These are phyloP conservation scores for Stereum hirsutum DNA, from an alignment of 1,284 basidiomycete genomes.

Conservation along the genomic window DNA sequence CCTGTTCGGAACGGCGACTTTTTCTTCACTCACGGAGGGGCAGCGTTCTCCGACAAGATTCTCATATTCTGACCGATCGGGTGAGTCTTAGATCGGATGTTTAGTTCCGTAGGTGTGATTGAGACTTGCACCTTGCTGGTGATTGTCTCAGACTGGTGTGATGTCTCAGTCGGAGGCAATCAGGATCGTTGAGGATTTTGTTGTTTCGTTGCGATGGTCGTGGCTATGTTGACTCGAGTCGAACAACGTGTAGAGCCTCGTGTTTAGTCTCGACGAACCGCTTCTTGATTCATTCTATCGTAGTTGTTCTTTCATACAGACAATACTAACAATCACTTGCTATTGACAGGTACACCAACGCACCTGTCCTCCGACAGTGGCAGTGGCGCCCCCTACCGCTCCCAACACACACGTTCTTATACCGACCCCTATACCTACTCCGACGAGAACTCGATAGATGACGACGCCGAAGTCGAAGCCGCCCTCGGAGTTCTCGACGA, in stretches of 20 bases:
- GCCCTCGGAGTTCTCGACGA: constrained; percentile 54
- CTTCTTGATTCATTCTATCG: too few relatives aligned
- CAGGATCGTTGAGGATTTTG: too few relatives aligned
- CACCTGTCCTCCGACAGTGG: constrained; percentile 21
- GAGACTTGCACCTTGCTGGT: too few relatives aligned
- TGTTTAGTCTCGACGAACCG: too few relatives aligned
- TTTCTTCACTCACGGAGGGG: constrained; percentile 34
- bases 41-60: constrained; percentile 34
- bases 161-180: too few relatives aligned
- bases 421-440: constrained; percentile 27
- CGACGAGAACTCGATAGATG: constrained; percentile 35
- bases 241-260: too few relatives aligned
- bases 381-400: constrained; percentile 28
- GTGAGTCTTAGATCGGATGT: too few relatives aligned
- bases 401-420: constrained; percentile 17
- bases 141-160: too few relatives aligned
- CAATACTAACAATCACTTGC: neutral
- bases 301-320: too few relatives aligned
- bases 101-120: too few relatives aligned
- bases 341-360: constrained; percentile 7
- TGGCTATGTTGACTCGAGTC: too few relatives aligned
- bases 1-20: constrained; percentile 40
- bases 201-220: too few relatives aligned
- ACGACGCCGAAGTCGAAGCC: constrained; percentile 54
- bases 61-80: constrained; percentile 29